Percentiles rank a stretch among this genome's conserved stretches.
These are phyloP conservation scores for Crithidia expoeki DNA, from an alignment of 208 protist species.

Conservation along the genomic window DNA sequence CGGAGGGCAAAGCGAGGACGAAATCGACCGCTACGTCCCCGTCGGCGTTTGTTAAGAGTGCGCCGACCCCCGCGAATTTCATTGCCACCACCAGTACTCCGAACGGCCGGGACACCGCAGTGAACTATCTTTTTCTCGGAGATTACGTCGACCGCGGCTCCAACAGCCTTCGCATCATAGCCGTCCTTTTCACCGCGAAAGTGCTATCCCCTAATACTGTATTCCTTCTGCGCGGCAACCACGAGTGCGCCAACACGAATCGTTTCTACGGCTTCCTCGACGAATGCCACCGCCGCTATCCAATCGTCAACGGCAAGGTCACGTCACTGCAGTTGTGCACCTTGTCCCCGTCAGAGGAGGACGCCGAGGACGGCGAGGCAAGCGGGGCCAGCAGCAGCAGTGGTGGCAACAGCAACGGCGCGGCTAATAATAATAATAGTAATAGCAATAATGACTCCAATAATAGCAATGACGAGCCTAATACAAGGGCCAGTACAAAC, in stretches of 20 bases:
- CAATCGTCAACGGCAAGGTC: slow-evolving; percentile 51
- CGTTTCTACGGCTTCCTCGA: slow-evolving; percentile 99
- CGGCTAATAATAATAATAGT: not conserved
- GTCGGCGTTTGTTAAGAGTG: not conserved
- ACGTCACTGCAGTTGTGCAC: slow-evolving; percentile 32
- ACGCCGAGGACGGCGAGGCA: slow-evolving; percentile 22
- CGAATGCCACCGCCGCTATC: slow-evolving; percentile 95
- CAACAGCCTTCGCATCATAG: slow-evolving; percentile 95
- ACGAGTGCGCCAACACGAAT: slow-evolving; percentile 99
- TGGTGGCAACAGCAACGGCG: not conserved
- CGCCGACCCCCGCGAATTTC: not conserved
- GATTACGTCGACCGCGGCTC: slow-evolving; percentile 99
- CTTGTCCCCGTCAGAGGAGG: slow-evolving; percentile 21
- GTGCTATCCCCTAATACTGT: slow-evolving; percentile 97
- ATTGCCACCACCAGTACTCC: not conserved
- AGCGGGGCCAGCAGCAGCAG: slow-evolving; percentile 43
- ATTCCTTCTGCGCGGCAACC: slow-evolving; percentile 99
- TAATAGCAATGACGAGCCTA: not conserved
- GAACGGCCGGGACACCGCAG: slow-evolving; percentile 40
- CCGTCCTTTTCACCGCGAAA: slow-evolving; percentile 96
- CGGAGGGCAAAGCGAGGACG: slow-evolving; percentile 2
- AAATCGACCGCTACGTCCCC: slow-evolving; percentile 5
- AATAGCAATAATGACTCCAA: not conserved
- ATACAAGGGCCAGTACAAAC: not conserved
- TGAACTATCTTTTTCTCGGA: slow-evolving; percentile 98